Evolutionary conservation across 305 asterid species (phyloP), one percentile per base, ranked within the genome.

Genomic region (Plantago coronopus): DNA sequence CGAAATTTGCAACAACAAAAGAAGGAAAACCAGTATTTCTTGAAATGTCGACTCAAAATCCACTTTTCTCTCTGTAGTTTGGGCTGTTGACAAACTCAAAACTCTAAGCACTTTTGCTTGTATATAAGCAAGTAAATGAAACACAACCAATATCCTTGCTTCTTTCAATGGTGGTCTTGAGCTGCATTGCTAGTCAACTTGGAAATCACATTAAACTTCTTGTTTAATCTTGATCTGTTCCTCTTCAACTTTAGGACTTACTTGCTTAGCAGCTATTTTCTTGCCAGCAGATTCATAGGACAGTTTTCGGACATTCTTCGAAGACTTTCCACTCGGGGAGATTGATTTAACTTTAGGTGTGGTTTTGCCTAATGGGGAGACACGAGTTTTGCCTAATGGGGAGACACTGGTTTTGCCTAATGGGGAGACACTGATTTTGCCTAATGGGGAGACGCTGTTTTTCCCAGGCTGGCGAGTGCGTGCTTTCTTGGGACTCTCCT

Each of bases 321-420:
- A 11, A 40, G 69, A 60, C 69, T 86, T 83, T 25, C 83, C 93
- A 54, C 63, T 79, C 48, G 83, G 87, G 21, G 90, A 85, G 31
- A 63, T 49, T 46, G 69, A 56, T 74, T 80, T 82, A 17, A 57
- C 69, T 68, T 83, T 69, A 59, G 67, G 63, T 21, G 74, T 58
- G 54, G 73, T 62, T 72, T 78, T 85, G 61, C 59, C 58, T 17
- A 69, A 50, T 4, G 83, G 89, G 27, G 40, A 34, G 8, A 34
- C 40, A 31, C 38, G 4, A 1, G 38, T 31, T 7, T 31, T 31
- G 38, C 38, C 38, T 19, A 70, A 50, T 3, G 84, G 90, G 38
- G 80, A 70, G 42, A 66, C 62, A 16, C 8, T 61, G 31, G 19
- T 76, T 71, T 73, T 82, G n/a, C 22, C 72, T 19, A 70, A 50